phyloP scores from a whole-genome alignment of 176 grass and related monocot species.

The Panicum miliaceum region DNA sequence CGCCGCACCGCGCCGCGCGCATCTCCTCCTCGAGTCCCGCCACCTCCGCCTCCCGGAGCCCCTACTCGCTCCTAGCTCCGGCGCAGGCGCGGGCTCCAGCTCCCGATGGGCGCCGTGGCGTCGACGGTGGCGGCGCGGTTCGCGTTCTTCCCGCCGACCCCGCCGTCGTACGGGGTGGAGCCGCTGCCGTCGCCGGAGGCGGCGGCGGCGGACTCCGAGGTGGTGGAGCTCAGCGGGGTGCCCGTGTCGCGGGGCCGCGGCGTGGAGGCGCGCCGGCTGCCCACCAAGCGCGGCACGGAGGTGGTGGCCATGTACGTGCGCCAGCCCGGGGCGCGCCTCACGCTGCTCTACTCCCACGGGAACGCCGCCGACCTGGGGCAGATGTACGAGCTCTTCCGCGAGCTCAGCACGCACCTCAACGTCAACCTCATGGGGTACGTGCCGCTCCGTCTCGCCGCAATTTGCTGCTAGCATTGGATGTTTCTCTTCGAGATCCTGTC shows the following conservation, averaged over 20 bases:
- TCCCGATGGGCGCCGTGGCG: constrained; percentile 71
- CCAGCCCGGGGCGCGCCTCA: constrained; percentile 73
- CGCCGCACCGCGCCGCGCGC: background rate
- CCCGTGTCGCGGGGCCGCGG: constrained; percentile 40
- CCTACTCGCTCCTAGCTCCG: background rate
- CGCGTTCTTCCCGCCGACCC: constrained; percentile 85
- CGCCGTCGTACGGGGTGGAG: constrained; percentile 80
- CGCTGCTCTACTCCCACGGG: constrained; percentile 95
- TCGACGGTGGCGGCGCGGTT: constrained; percentile 84
- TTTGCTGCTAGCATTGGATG: background rate
- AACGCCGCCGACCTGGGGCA: constrained; percentile 94
- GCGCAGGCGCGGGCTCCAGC: no score
- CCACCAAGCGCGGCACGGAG: constrained; percentile 69
- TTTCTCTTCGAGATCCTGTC: background rate
- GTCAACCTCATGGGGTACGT: constrained; percentile 91
- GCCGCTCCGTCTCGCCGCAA: background rate
- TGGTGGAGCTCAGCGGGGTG: constrained; percentile 69
- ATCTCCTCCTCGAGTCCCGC: constrained; percentile 1
- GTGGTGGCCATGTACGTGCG: constrained; percentile 89
- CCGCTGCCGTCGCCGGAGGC: constrained; percentile 37
- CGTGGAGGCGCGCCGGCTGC: constrained; percentile 78
- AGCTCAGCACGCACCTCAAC: constrained; percentile 88
- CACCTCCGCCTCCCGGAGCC: background rate
- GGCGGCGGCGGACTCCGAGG: constrained; percentile 36
- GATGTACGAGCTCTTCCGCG: constrained; percentile 95